Evolutionary conservation across 177 flowering plant genomes (phyloP).

Genomic region (Vitis hybrid): DNA sequence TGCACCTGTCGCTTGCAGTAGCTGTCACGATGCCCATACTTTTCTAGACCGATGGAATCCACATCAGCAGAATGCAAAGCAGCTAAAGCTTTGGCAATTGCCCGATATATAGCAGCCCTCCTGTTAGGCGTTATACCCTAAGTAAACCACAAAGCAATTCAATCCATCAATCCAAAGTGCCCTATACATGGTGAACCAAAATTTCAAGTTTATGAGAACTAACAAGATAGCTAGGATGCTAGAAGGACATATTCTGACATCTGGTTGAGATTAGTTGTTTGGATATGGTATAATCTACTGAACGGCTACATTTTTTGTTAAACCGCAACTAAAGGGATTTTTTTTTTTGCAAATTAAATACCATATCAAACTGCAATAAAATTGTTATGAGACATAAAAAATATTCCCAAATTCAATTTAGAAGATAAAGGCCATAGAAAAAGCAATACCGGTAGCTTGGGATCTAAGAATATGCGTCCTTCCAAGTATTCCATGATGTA

Average conservation of each 20-base stretch:
- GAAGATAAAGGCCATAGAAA: neutral
- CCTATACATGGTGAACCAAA: too few species aligned
- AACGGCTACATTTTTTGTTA: too few species aligned
- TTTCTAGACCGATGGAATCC: slow-evolving; percentile 72
- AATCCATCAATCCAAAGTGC: neutral
- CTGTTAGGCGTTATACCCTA: slow-evolving; percentile 66
- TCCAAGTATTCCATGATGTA: slow-evolving; percentile 95
- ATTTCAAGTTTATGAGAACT: too few species aligned
- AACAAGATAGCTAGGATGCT: too few species aligned
- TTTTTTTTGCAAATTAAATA: too few species aligned
- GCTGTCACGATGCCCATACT: slow-evolving; percentile 67
- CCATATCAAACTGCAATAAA: neutral
- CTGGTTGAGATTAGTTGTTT: too few species aligned
- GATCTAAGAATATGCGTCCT: slow-evolving; percentile 81
- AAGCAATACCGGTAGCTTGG: slow-evolving; percentile 62
- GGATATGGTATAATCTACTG: too few species aligned
- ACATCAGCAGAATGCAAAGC: slow-evolving; percentile 72
- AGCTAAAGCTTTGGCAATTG: slow-evolving; percentile 71
- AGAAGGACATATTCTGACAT: too few species aligned
- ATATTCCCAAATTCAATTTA: neutral
- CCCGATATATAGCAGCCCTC: slow-evolving; percentile 66
- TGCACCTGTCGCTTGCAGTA: slow-evolving; percentile 92
- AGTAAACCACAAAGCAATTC: slow-evolving; percentile 2
- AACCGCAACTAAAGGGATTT: too few species aligned
- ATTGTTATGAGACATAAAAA: neutral